Evolutionary conservation across 768 basidiomycete species (phyloP), one percentile per base, ranked within the genome.

Genomic region (Suillus subluteus): DNA sequence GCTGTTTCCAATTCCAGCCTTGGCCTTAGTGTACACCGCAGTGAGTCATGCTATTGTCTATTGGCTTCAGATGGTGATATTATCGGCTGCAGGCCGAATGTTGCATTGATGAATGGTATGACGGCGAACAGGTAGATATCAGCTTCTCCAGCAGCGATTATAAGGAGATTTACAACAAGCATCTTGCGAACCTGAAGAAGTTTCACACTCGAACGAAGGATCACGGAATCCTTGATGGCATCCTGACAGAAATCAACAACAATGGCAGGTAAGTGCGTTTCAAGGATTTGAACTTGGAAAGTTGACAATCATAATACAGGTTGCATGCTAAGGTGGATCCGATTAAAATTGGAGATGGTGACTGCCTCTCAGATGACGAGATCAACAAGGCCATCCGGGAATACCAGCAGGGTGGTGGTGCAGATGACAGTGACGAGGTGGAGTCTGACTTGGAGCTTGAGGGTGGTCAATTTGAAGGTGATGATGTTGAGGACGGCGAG

Each of bases 241-340:
- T 44, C 38, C 3, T 40, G 12, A 40, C 12, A 3, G 38, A 46
- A 46, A n/a, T 48, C 46, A 48, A 48, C 46, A 48, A 48, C 46
- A 48, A 48, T 48, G 46, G 46, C 46, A 48, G 46, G n/a, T 48
- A 48, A 48, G 46, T 48, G 3, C 46, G n/a, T 48, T 9, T 48
- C 46, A 48, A n/a, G 46, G 2, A 12, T 48, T 48, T 48, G n/a
- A 48, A 48, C n/a, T 48, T n/a, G 9, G 9, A 48, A 1, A 9
- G n/a, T 48, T 48, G 46, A 48, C 46, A 48, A 48, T 48, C 3
- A 48, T 48, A 48, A 8, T 0, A 48, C 59, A 61, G 59, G 13
- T 23, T 61, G 37, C 59, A 61, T 43, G 59, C 59, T 11, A 61
- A 61, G 43, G 59, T 40, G 59, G 59, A 61, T 38, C 38, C 59